These are phyloP conservation scores for Diatrype stigma DNA, from an alignment of 2,329 filamentous ascomycete species.

Conservation along the genomic window DNA sequence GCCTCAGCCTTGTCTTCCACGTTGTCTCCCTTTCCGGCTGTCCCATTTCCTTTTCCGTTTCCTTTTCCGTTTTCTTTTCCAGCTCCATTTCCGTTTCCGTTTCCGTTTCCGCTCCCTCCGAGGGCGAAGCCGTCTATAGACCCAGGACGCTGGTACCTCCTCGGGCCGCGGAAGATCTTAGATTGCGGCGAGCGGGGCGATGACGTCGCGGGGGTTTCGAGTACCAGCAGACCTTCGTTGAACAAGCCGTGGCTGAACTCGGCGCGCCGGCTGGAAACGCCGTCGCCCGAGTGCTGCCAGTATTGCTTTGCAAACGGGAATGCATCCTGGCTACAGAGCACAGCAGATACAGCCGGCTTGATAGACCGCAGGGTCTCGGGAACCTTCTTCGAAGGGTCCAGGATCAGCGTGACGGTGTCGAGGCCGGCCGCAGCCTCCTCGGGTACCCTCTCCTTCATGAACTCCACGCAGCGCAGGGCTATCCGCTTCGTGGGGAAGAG, in stretches of 20 bases:
- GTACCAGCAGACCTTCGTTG: constrained; percentile 57
- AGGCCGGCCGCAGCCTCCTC: constrained; percentile 45
- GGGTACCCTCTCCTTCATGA: constrained; percentile 60
- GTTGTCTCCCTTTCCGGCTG: constrained; percentile 5
- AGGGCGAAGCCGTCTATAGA: constrained; percentile 33
- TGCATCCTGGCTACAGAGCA: constrained; percentile 65
- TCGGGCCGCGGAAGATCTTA: constrained; percentile 64
- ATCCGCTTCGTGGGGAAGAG: constrained; percentile 71
- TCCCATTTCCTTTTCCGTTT: not conserved
- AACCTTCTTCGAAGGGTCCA: constrained; percentile 51
- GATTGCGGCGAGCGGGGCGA: constrained; percentile 23
- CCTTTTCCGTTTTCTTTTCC: constrained; percentile 3
- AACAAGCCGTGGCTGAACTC: constrained; percentile 82
- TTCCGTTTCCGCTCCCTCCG: constrained; percentile 14
- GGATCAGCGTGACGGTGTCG: constrained; percentile 57
- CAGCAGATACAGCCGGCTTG: constrained; percentile 59
- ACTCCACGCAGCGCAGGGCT: constrained; percentile 70
- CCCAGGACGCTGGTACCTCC: constrained; percentile 65
- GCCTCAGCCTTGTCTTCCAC: constrained; percentile 33
- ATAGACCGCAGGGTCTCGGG: constrained; percentile 51
- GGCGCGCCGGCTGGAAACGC: constrained; percentile 82
- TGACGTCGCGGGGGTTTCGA: constrained; percentile 18
- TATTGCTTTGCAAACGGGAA: constrained; percentile 82
- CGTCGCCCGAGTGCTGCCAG: constrained; percentile 95
- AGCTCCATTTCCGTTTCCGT: constrained; percentile 3